Evolutionary conservation across 345 rosid genomes (phyloP).

Genomic region (Gossypium ekmanianum): DNA sequence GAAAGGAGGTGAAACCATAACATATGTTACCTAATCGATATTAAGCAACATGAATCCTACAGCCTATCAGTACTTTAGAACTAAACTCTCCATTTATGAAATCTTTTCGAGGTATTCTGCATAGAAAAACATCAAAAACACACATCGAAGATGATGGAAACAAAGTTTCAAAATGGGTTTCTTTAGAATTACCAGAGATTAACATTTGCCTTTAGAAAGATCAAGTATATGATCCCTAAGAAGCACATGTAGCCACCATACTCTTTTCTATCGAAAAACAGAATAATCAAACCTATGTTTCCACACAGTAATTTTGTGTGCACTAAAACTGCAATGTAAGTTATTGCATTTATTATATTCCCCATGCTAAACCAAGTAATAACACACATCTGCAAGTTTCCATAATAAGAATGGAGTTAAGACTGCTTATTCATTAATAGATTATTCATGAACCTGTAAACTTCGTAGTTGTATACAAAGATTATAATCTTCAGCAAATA

Average conservation of each 20-base stretch:
- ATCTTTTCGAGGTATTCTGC: background rate
- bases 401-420: background rate
- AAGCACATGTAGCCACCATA: background rate
- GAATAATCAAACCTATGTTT: background rate
- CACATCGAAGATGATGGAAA: background rate
- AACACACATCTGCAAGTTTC: background rate
- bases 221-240: background rate
- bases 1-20: background rate
- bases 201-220: background rate
- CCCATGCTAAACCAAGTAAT: slow-evolving; percentile 1
- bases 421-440: background rate
- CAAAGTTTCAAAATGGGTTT: background rate
- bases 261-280: background rate
- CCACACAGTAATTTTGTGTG: background rate
- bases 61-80: background rate
- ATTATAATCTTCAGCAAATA: background rate
- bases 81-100: background rate
- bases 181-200: background rate
- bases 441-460: background rate
- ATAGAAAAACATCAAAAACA: background rate
- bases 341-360: background rate
- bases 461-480: background rate
- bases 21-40: background rate
- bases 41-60: background rate
- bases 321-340: background rate